These are phyloP conservation scores for Diutina siamensis DNA, from an alignment of 1,139 yeast genomes.

Conservation along the genomic window DNA sequence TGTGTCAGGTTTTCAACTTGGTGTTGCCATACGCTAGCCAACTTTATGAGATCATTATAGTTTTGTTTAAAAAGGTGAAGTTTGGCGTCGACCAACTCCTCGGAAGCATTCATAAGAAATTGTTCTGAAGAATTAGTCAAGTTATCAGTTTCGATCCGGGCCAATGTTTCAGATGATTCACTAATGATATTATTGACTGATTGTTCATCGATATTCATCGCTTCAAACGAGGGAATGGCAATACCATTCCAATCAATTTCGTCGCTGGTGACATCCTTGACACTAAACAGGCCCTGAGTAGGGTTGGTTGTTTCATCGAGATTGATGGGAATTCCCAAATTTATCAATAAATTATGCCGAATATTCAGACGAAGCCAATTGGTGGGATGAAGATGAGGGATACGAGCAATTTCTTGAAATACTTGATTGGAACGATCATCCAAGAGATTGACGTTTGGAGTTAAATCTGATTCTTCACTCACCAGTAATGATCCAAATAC, in stretches of 20 bases:
- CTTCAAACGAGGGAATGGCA: slow-evolving; percentile 17
- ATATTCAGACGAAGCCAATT: slow-evolving; percentile 51
- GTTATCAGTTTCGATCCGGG: slow-evolving; percentile 25
- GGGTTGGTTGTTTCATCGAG: slow-evolving; percentile 28
- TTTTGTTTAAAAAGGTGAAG: slow-evolving; percentile 19
- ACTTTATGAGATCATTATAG: slow-evolving; percentile 19
- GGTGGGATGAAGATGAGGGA: slow-evolving; percentile 36
- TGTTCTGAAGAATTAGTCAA: slow-evolving; percentile 22
- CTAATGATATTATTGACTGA: slow-evolving; percentile 11
- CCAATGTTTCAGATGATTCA: slow-evolving; percentile 18
- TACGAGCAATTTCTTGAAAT: slow-evolving; percentile 23
- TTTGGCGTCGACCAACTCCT: slow-evolving; percentile 17
- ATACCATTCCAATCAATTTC: slow-evolving; percentile 22
- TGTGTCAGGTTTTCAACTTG: slow-evolving; percentile 29
- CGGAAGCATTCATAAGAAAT: slow-evolving; percentile 15
- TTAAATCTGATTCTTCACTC: neutral
- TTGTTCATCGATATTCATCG: slow-evolving; percentile 13
- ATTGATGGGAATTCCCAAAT: slow-evolving; percentile 50
- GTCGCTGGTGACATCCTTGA: slow-evolving; percentile 7
- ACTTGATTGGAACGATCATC: slow-evolving; percentile 19
- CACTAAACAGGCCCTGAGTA: slow-evolving; percentile 8
- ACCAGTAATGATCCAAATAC: slow-evolving; percentile 11
- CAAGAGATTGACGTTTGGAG: slow-evolving; percentile 10
- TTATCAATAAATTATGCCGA: slow-evolving; percentile 42
- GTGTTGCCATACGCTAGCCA: slow-evolving; percentile 40